Evolutionary conservation across 129 eudicot genomes (phyloP), one percentile per base, ranked within the genome.

Genomic region (Chrysanthemum makinoi): DNA sequence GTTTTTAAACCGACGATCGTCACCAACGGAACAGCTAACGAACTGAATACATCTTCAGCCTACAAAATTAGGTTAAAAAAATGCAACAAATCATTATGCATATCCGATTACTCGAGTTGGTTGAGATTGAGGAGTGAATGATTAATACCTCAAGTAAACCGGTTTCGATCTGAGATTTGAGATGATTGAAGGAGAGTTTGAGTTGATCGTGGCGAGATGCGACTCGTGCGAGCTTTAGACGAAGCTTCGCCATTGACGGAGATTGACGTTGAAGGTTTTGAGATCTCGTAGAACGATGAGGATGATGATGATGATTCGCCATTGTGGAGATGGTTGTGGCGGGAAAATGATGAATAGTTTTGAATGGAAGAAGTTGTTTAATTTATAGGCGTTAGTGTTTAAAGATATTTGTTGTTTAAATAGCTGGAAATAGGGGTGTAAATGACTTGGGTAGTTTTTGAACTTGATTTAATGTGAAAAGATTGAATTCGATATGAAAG

Each of bases 31-130:
- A 80, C 68, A 6, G 96, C 90, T 56, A 89, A 81, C 70, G 96
- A 87, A 5, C 61, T 65, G 68, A 86, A 87, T 56, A 86, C 96
- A 65, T 86, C 94, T 67, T 86, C 88, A 26, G 90, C 90, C 96
- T 86, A 72, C 53, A 48, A 43, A 49, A 73, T 44, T 9, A 39
- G 46, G 46, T 39, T 6, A 43, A 10, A 2, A n/a, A n/a, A 43
- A 26, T 0, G 43, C 6, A 35, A 35, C 9, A 1, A 35, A 39
- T 39, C 6, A 8, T 10, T 33, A 70, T 24, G 3, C 35, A 30
- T 15, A 5, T 61, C 15, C 10, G 12, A 75, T 57, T 39, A 6
- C 1, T 0, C 43, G 9, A 35, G 8, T 11, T 64, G 16, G 61
- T 69, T 64, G 20, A 46, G 56, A 26, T 53, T 30, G 8, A 2